Base-by-base conservation (phyloP, 768 basidiomycete genomes). In the Kockovaella imperatae region DNA sequence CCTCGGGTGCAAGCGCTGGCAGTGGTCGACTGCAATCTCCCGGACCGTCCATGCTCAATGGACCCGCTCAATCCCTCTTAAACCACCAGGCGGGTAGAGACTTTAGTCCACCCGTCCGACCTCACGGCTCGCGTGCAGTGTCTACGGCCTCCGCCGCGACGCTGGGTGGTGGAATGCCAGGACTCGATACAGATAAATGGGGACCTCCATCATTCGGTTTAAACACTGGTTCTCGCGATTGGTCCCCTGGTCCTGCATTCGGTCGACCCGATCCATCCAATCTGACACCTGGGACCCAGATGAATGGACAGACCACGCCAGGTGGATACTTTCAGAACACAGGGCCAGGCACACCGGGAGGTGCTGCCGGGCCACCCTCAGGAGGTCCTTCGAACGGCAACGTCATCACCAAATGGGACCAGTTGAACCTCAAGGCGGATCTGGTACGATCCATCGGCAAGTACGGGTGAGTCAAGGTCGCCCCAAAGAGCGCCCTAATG, bases 341-440 rank as follows among this genome's bases (percentile, higher is more conserved):
- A 42, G 24, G 40, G 47, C 15, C 38, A 10, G 29, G 11, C 28
- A 28, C 17, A 17, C 6, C 31, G 14, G 53, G 53, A 14, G 50
- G 54, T 14, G 50, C 47, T 10, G 59, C 59, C 4, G n/a, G n/a
- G n/a, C n/a, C n/a, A n/a, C n/a, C n/a, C n/a, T n/a, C n/a, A n/a
- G n/a, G n/a, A n/a, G 51, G 52, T 2, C 64, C 64, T 11, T 60
- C 60, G 17, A 61, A 53, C 14, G 61, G 61, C 1, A 62, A 89
- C 8, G 75, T 85, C 49, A 79, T 95, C 39, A 84, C 87, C 46
- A 96, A 96, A 73, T 97, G 93, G 93, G 93, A 97, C 53, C 88
- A 95, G 62, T 71, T 97, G 39, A 77, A 82, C 48, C 76, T 96
- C 28, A 80, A 84, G 10, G 83, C 87, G 35, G 93, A 96, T 57